Evolutionary conservation across 2,329 filamentous ascomycete species (phyloP), one percentile per base, ranked within the genome.

Genomic region (Arthrobotrys conoides): DNA sequence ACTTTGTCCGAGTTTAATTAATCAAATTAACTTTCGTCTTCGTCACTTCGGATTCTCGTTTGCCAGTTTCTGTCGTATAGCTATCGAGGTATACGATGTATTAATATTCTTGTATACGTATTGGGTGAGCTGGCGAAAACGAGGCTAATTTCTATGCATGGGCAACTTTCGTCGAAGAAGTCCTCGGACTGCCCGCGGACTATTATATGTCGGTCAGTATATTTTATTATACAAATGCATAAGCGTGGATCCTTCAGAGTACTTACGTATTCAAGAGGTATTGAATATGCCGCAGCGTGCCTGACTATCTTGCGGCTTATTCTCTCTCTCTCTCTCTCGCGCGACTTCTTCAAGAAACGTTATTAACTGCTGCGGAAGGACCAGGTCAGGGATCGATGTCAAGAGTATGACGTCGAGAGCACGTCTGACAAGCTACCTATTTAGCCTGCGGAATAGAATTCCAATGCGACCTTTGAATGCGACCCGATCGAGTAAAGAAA

Each of bases 351-450:
- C 14, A 12, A 16, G 38, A n/a, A 38, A 38, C 8, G 36, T 4
- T 41, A n/a, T 41, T n/a, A n/a, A n/a, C n/a, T n/a, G n/a, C n/a
- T n/a, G n/a, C n/a, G n/a, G n/a, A n/a, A n/a, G n/a, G 16, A 41
- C 38, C 14, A 41, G 38, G 38, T 41, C 38, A 61, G 57, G 57
- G 57, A n/a, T n/a, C n/a, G n/a, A 20, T 41, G 36, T 22, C 2
- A 41, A n/a, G 6, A 22, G 8, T 61, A 61, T 61, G 57, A 61
- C 57, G 57, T 61, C 55, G 55, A 10, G 10, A 1, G 14, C 36
- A 30, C 36, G 55, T 61, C 57, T 20, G 36, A 44, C 57, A 44
- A 61, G 57, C 57, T 44, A 61, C 36, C 57, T 44, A 61, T 61
- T 44, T 61, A 61, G 36, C 57, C 57, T 61, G 36, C 57, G 20